These are phyloP conservation scores for Agrocybe chaxingu DNA, from an alignment of 768 basidiomycete genomes.

Conservation along the genomic window DNA sequence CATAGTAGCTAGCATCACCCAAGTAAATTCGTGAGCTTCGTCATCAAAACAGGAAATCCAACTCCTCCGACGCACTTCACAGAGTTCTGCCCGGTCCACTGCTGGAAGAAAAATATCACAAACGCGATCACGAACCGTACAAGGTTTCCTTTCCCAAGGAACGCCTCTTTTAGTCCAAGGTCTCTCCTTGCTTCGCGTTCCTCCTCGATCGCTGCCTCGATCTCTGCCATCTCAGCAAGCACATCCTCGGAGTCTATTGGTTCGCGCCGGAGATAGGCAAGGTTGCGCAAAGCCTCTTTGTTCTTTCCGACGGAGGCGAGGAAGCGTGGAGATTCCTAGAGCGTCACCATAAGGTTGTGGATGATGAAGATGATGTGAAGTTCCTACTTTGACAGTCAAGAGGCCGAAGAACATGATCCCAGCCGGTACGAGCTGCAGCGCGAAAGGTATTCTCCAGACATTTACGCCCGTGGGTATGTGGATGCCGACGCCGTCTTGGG, in stretches of 20 bases:
- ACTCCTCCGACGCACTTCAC: slow-evolving; percentile 40
- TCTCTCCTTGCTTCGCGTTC: slow-evolving; percentile 65
- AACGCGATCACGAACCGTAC: slow-evolving; percentile 85
- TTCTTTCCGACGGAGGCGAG: slow-evolving; percentile 60
- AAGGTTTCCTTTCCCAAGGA: slow-evolving; percentile 79
- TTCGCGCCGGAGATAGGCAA: slow-evolving; percentile 62
- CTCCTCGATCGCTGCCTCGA: slow-evolving; percentile 75
- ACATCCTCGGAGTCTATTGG: slow-evolving; percentile 38
- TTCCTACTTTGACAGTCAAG: slow-evolving; percentile 54
- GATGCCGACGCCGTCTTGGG: slow-evolving; percentile 54
- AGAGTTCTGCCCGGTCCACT: slow-evolving; percentile 84
- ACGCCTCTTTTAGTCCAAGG: slow-evolving; percentile 65
- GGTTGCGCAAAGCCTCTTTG: slow-evolving; percentile 52
- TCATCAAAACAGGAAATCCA: background rate
- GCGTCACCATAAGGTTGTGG: background rate
- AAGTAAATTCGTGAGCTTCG: background rate
- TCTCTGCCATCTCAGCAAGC: slow-evolving; percentile 70
- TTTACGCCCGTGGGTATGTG: slow-evolving; percentile 44
- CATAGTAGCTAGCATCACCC: slow-evolving; percentile 49
- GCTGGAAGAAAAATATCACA: slow-evolving; percentile 74
- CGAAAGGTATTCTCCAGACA: slow-evolving; percentile 74
- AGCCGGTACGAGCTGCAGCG: slow-evolving; percentile 71
- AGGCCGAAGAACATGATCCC: slow-evolving; percentile 69
- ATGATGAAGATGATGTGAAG: background rate
- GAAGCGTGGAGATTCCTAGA: slow-evolving; percentile 73